Evolutionary conservation across 371 early-diverging fungal genomes (phyloP).

Genomic region (Rhizopus arrhizus): DNA sequence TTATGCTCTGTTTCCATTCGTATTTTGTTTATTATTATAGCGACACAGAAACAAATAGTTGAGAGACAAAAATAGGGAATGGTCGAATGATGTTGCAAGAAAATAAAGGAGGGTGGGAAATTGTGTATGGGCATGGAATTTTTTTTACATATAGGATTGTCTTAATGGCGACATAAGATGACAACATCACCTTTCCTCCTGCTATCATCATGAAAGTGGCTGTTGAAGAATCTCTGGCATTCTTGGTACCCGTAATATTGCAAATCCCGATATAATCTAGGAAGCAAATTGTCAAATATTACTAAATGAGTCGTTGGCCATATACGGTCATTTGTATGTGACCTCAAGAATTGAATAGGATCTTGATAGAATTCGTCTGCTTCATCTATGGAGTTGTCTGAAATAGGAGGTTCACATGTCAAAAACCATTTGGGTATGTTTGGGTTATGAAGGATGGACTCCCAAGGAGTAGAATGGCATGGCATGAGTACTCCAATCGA

Average conservation of each 20-base stretch:
- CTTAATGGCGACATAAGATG: conserved; percentile 49
- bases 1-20: conserved; percentile 1
- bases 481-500: conserved; percentile 79
- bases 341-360: conserved; percentile 61
- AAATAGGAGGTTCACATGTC: conserved; percentile 89
- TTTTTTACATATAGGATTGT: conserved; percentile 3
- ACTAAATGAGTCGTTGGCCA: conserved; percentile 67
- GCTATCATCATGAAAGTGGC: conserved; percentile 82
- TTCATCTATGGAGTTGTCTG: conserved; percentile 60
- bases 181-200: conserved; percentile 83
- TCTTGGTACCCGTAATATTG: conserved; percentile 37
- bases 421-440: conserved; percentile 74
- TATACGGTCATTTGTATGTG: conserved; percentile 11
- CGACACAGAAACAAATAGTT: background rate
- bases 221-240: conserved; percentile 86
- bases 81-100: background rate
- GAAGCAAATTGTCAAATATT: conserved; percentile 63
- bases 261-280: conserved; percentile 14
- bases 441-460: conserved; percentile 68
- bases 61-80: background rate
- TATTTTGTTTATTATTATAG: background rate
- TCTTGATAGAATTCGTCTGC: conserved; percentile 79
- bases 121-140: background rate
- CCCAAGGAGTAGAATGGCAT: conserved; percentile 94
- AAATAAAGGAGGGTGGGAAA: background rate